phyloP scores from a whole-genome alignment of 768 basidiomycete genomes.

The Russula abietina region DNA sequence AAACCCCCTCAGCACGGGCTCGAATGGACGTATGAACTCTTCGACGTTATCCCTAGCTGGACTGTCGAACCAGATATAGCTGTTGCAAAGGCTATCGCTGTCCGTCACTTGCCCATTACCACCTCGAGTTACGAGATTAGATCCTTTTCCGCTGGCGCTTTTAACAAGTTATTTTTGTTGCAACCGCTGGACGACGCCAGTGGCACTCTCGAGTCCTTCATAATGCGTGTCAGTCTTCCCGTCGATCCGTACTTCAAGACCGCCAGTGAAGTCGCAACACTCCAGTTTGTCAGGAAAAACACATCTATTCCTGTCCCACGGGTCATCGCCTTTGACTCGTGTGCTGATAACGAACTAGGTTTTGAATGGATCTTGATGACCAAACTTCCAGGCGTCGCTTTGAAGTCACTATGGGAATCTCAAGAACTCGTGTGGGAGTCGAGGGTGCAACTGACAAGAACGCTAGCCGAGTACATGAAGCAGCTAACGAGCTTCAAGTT shows the following conservation, averaged over 20 bases:
- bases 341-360: conserved; percentile 28
- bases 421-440: not conserved
- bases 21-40: conserved; percentile 2
- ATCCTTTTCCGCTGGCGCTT: not conserved
- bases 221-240: conserved; percentile 1
- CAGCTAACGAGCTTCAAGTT: not conserved
- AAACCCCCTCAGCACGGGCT: not conserved
- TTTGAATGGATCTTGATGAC: conserved; percentile 31
- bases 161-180: conserved; percentile 1
- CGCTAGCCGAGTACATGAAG: not conserved
- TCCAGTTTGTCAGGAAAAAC: conserved; percentile 27
- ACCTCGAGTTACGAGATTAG: not conserved
- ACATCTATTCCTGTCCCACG: conserved; percentile 29
- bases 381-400: conserved; percentile 13
- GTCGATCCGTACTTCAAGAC: conserved; percentile 27
- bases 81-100: not conserved
- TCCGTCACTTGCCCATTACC: not conserved
- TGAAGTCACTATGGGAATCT: not conserved
- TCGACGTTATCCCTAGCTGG: not conserved
- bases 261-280: conserved; percentile 32
- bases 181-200: not conserved
- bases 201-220: not conserved
- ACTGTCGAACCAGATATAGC: not conserved
- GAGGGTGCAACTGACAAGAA: not conserved
- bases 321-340: conserved; percentile 29